Percentiles rank a stretch among this genome's conserved stretches.
Conservation (phyloP, 2,329 filamentous ascomycete genomes). For the Epichloe hybrida region DNA sequence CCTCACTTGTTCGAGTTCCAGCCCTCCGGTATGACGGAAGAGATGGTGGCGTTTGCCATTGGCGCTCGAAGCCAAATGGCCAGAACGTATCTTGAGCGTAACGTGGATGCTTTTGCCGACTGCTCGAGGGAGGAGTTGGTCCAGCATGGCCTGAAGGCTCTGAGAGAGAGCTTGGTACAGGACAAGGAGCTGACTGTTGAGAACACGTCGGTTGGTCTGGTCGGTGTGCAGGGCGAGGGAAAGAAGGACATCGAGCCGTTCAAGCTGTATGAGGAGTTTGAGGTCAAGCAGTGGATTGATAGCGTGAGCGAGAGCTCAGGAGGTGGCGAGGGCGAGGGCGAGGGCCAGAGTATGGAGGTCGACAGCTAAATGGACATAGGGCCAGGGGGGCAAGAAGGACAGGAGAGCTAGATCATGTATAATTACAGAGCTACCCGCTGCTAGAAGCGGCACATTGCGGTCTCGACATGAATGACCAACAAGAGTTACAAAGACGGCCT, state of each 20-base stretch:
- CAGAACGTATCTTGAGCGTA: constrained; percentile 86
- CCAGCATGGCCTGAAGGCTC: constrained; percentile 73
- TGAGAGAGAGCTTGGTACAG: constrained; percentile 93
- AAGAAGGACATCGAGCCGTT: constrained; percentile 61
- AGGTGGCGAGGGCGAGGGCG: constrained; percentile 22
- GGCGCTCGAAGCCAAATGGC: constrained; percentile 96
- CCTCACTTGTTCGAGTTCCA: constrained; percentile 98
- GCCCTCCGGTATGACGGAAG: constrained; percentile 86
- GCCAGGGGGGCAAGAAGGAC: neutral
- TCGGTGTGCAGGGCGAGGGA: constrained; percentile 42
- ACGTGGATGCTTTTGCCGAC: constrained; percentile 69
- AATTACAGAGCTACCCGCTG: constrained; percentile 16
- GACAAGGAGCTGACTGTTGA: constrained; percentile 96
- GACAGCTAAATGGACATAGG: constrained; percentile 17
- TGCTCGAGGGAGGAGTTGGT: constrained; percentile 75
- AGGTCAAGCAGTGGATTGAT: constrained; percentile 77
- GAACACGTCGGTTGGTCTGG: constrained; percentile 85
- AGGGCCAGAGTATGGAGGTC: constrained; percentile 17
- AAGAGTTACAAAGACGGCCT: neutral
- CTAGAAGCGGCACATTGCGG: neutral
- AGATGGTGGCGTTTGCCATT: constrained; percentile 94
- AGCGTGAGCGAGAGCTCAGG: constrained; percentile 43
- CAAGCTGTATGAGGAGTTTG: constrained; percentile 79
- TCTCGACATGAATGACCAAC: neutral
- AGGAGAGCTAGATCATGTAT: constrained; percentile 21